Evolutionary conservation across 2,329 filamentous ascomycete species (phyloP), one percentile per base, ranked within the genome.

Genomic region (Epichloe aotearoae): DNA sequence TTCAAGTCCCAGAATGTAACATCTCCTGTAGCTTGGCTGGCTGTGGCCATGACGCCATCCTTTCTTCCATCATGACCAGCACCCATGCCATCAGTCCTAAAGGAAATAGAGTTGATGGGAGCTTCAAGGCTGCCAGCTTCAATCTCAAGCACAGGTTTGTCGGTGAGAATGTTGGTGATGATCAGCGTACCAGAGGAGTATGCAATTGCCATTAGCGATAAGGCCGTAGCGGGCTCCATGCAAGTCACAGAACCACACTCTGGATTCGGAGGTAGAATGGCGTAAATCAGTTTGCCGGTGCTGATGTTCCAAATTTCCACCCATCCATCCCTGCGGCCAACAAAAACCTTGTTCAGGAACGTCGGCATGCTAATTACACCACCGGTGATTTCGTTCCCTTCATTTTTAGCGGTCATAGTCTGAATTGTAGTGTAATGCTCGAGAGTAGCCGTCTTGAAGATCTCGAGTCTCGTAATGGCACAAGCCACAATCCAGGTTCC

Each of bases 241-340:
- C 88, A 88, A 5, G 88, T 94, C n/a, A 97, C 86, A 14, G 85
- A 75, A 45, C 90, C 91, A 58, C 80, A 84, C 49, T 82, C 76
- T 2, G 83, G 73, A 10, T 79, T 77, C 0, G 86, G 83, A 1
- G 93, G 86, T 14, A 93, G 72, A 48, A 98, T 83, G 2, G 89
- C 94, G 66, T 96, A 94, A 30, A 98, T 80, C 50, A 96, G 75
- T 66, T 94, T 95, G 46, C 80, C 90, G 3, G 88, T 95, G 63
- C 86, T 94, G 54, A 98, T 73, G 63, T 98, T 98, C 91, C 93
- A 98, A 47, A 98, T 95, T 63, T 98, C 93, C 8, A 96, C 83
- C 66, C 83, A 85, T 6, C 93, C 93, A 64, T 98, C 89, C 55
- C 79, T 79, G 59, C 88, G 83, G 10, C 88, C 94, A 3, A 88